phyloP scores from a whole-genome alignment of 164 flowering plant species.

The Chimonanthus praecox region DNA sequence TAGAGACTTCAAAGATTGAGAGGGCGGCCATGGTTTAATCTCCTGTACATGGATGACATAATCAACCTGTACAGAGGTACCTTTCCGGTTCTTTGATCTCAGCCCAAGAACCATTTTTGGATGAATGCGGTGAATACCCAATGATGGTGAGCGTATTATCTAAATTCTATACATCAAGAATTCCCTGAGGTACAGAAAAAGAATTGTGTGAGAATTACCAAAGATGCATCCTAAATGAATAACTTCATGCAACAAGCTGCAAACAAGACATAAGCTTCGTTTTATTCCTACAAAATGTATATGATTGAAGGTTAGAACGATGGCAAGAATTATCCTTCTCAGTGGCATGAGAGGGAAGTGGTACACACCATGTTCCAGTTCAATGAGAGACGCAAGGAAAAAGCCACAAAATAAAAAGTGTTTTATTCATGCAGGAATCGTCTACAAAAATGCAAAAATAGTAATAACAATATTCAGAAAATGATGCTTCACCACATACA shows the following conservation, averaged over 20 bases:
- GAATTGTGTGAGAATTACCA: neutral
- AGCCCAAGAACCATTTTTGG: conserved; percentile 78
- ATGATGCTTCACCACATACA: too few species aligned
- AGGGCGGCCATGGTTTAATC: conserved; percentile 92
- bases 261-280: neutral
- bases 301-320: neutral
- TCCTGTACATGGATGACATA: conserved; percentile 59
- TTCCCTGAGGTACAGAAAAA: neutral
- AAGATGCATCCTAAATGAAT: neutral
- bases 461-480: too few species aligned
- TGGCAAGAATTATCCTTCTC: too few species aligned
- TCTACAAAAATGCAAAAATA: too few species aligned
- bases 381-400: too few species aligned
- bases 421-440: too few species aligned
- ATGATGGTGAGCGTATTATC: neutral
- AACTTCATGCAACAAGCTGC: neutral
- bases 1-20: conserved; percentile 49
- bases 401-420: too few species aligned
- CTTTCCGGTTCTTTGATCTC: conserved; percentile 53
- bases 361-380: too few species aligned
- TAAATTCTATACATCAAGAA: neutral
- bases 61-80: conserved; percentile 43
- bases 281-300: too few species aligned
- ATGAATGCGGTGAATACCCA: neutral
- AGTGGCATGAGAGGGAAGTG: too few species aligned